phyloP scores from a whole-genome alignment of 768 basidiomycete genomes.

The Trametes cinnabarina region DNA sequence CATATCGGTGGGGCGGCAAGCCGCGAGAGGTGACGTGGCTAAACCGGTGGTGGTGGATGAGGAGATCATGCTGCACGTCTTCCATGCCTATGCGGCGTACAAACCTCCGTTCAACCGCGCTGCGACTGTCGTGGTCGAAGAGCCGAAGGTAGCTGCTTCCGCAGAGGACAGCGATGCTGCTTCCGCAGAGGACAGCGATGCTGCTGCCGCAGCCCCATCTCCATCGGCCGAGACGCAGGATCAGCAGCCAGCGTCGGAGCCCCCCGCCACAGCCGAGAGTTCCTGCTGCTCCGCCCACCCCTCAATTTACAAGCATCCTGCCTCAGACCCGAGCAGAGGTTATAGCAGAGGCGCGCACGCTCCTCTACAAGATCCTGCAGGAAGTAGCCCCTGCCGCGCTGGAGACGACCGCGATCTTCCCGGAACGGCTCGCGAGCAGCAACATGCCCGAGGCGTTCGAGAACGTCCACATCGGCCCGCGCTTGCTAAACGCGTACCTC shows the following conservation, averaged over 20 bases:
- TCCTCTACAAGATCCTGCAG: conserved; percentile 60
- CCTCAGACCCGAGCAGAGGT: conserved; percentile 76
- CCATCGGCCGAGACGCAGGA: background rate
- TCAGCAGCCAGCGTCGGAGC: background rate
- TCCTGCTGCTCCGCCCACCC: background rate
- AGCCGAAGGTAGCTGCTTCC: conserved; percentile 1
- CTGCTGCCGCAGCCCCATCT: background rate
- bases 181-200: background rate
- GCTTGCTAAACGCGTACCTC: conserved; percentile 77
- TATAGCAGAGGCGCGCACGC: conserved; percentile 60
- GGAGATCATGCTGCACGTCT: conserved; percentile 76
- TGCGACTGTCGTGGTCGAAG: conserved; percentile 43
- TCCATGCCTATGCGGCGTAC: conserved; percentile 86
- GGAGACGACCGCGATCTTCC: background rate
- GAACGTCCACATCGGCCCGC: conserved; percentile 54
- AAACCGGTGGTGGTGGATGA: conserved; percentile 49
- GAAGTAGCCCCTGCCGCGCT: conserved; percentile 31
- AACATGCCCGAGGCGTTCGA: conserved; percentile 44
- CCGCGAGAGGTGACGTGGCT: conserved; percentile 21
- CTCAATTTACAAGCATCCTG: conserved; percentile 38
- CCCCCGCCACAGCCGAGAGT: background rate
- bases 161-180: background rate
- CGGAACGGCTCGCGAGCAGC: background rate
- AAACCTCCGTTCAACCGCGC: conserved; percentile 62
- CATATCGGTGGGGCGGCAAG: conserved; percentile 40